Evolutionary conservation across 1,284 basidiomycete species (phyloP).

Genomic region (Trichosporon faecale): DNA sequence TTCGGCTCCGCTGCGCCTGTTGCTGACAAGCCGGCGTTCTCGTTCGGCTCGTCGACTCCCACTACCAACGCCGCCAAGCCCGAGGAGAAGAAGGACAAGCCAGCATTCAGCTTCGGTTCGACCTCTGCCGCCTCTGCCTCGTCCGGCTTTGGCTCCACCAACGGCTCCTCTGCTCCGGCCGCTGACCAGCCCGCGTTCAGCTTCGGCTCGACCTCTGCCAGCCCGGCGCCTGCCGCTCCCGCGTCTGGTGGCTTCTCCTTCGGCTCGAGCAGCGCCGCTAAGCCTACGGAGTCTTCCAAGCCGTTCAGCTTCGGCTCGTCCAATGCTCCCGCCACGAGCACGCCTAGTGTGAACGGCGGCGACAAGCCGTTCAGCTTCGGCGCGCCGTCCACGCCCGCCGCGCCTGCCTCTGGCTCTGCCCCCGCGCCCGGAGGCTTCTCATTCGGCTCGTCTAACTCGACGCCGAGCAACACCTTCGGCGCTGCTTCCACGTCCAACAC

Average conservation of each 20-base stretch:
- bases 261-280: background rate
- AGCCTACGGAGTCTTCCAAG: background rate
- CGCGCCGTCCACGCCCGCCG: background rate
- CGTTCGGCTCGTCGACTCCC: slow-evolving; percentile 5
- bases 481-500: background rate
- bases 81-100: slow-evolving; percentile 11
- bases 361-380: slow-evolving; percentile 9
- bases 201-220: slow-evolving; percentile 25
- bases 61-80: background rate
- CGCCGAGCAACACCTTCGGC: slow-evolving; percentile 11
- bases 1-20: background rate
- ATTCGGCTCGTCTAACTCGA: slow-evolving; percentile 5
- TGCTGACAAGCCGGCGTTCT: slow-evolving; percentile 12
- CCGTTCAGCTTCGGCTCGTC: slow-evolving; percentile 30
- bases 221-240: background rate
- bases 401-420: slow-evolving; percentile 6
- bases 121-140: slow-evolving; percentile 13
- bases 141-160: background rate
- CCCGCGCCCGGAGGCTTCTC: slow-evolving; percentile 1
- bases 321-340: slow-evolving; percentile 6
- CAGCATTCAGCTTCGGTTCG: slow-evolving; percentile 29
- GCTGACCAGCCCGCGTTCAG: slow-evolving; percentile 23
- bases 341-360: background rate
- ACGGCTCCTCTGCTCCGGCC: background rate
- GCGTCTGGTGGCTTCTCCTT: slow-evolving; percentile 10